Base-by-base conservation (phyloP, 2,329 filamentous ascomycete species). In the Onygenales sp. region DNA sequence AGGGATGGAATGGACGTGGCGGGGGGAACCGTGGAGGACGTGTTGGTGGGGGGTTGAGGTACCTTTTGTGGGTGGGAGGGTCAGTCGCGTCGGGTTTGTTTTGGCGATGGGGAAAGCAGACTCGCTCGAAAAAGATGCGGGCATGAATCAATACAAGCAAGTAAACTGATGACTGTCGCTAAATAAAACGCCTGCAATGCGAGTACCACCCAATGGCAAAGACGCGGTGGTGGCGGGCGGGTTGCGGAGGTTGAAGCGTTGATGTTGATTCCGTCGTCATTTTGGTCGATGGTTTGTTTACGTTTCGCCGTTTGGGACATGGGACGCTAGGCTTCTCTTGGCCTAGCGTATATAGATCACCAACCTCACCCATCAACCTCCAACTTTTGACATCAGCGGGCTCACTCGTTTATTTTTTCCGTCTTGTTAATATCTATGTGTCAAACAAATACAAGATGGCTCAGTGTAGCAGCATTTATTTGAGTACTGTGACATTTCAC, bases 201-300 rank as follows among this genome's bases (percentile, higher is more conserved):
- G 36, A 52, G 41, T 45, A 41, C 10, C 7, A 11, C 50, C 43
- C 50, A 52, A 52, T 46, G 41, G 50, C 50, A 33, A 44, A 51
- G 33, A 41, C 21, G 11, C 36, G 11, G 35, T 9, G 38, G 46
- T 11, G 32, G 51, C 7, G 38, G 38, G 38, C 11, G 50, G 14
- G 43, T 44, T 14, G 46, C 13, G 7, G 46, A 6, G 10, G 13
- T 51, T 21, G 39, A 35, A 2, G 6, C 2, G 32, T 21, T n/a
- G n/a, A 9, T n/a, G 14, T n/a, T 36, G 21, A 27, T 27, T 27
- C 21, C 21, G 3, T 27, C 21, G 21, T 27, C 21, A 27, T 27
- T 27, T 31, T 38, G 10, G 35, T 42, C 31, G 33, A 33, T 51
- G 48, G 42, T 54, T 54, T 51, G 47, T 51, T 31, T 36, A n/a